A percentile compares a stretch with the other conserved stretches of the same genome.
phyloP scores from a whole-genome alignment of 352 stramenopile species.

The Aphanomyces stellatus region DNA sequence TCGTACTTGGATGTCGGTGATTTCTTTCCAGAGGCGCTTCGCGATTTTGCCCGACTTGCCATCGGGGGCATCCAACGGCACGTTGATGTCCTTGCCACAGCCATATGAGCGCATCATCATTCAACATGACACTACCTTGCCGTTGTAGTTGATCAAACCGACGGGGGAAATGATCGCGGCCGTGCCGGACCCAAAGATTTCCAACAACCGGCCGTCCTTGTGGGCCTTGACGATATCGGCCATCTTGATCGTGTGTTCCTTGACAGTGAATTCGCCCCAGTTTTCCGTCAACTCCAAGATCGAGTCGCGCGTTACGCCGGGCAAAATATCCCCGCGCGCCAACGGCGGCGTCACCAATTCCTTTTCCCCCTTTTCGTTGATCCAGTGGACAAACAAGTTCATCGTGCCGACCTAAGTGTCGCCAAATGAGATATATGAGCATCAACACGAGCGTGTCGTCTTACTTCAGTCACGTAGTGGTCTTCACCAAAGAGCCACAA shows the following conservation, averaged over 20 bases:
- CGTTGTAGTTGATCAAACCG: conserved; percentile 91
- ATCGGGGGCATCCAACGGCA: conserved; percentile 79
- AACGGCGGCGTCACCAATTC: conserved; percentile 92
- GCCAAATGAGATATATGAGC: not conserved
- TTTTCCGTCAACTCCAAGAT: conserved; percentile 88
- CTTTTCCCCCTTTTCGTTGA: conserved; percentile 86
- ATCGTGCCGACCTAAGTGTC: conserved; percentile 90
- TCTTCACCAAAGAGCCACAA: conserved; percentile 95
- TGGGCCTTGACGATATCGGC: conserved; percentile 89
- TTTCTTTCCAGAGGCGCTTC: conserved; percentile 81
- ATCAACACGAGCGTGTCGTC: conserved; percentile 30
- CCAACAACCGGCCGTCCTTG: conserved; percentile 83
- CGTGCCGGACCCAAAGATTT: conserved; percentile 95
- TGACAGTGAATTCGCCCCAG: conserved; percentile 93
- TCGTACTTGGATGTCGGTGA: conserved; percentile 81
- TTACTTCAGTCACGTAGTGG: conserved; percentile 77
- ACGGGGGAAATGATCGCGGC: conserved; percentile 93
- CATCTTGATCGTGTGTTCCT: conserved; percentile 92
- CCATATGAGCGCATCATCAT: no score
- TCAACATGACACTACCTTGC: no score
- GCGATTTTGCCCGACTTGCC: conserved; percentile 79
- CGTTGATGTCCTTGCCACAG: conserved; percentile 63
- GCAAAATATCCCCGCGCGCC: conserved; percentile 92
- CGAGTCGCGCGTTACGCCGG: conserved; percentile 94
- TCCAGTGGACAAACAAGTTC: conserved; percentile 98